A percentile compares a stretch with the other conserved stretches of the same genome.
These are phyloP conservation scores for Teunomyces pallodes DNA, from an alignment of 805 yeast species.

Conservation along the genomic window DNA sequence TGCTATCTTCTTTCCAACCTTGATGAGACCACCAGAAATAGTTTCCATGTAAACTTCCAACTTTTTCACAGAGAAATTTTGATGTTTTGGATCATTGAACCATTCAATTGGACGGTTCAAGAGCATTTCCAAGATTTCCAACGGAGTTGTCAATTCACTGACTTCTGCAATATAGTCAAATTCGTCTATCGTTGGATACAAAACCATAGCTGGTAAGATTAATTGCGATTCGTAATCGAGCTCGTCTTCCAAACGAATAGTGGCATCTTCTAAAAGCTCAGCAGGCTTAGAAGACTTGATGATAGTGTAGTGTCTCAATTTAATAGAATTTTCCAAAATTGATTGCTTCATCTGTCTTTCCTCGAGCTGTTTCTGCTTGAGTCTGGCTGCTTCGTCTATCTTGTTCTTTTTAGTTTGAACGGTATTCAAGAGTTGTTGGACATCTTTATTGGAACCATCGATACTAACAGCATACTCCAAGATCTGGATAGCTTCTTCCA, in stretches of 20 bases:
- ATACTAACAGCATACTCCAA: conserved; percentile 61
- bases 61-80: conserved; percentile 54
- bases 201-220: conserved; percentile 73
- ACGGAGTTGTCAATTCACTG: conserved; percentile 68
- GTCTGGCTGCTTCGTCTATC: conserved; percentile 26
- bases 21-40: conserved; percentile 75
- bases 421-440: conserved; percentile 44
- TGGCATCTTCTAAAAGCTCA: conserved; percentile 51
- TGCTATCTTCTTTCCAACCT: conserved; percentile 74
- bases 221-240: conserved; percentile 73
- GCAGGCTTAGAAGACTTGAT: conserved; percentile 53
- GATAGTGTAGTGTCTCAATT: conserved; percentile 53
- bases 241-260: conserved; percentile 58
- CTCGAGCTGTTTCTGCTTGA: conserved; percentile 37
- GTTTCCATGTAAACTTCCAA: conserved; percentile 83
- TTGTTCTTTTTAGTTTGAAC: conserved; percentile 38
- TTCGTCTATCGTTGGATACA: conserved; percentile 82
- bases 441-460: conserved; percentile 58
- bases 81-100: conserved; percentile 62
- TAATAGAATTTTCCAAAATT: conserved; percentile 57
- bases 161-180: conserved; percentile 78
- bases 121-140: conserved; percentile 59
- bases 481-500: conserved; percentile 70
- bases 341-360: conserved; percentile 40
- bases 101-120: conserved; percentile 64